Base-by-base conservation (phyloP, 2,329 filamentous ascomycete species). In the Fonsecaea monophora region DNA sequence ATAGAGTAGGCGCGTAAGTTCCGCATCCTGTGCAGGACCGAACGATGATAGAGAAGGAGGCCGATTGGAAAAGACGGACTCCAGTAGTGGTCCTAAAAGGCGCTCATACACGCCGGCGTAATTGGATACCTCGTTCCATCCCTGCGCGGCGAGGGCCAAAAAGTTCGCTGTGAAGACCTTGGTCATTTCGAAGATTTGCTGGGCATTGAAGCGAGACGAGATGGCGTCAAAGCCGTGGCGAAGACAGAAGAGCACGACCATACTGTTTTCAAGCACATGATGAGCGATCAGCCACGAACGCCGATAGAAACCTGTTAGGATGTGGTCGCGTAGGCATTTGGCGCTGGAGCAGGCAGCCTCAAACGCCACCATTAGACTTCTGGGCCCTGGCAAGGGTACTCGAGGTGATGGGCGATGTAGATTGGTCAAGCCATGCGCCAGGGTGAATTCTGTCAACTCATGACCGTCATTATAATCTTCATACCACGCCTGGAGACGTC, bases 111-210 rank as follows among this genome's bases (percentile, higher is more conserved):
- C 68, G 7, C 72, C 71, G 0, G 64, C 75, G 48, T 76, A 77
- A 37, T 75, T 73, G 10, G 71, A 70, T 1, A 77, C 74, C 58
- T 76, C 75, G 53, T 75, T 74, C 75, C 75, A 77, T 34, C 75
- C 73, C 59, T 75, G 75, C 4, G 71, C 73, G 15, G 75, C 73
- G 15, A 77, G 71, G 3, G 73, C 70, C 15, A 77, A 69, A 57
- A 77, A 74, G 58, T 77, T 77, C 37, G 69, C 67, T 3, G 75
- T 77, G 42, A 77, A 72, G 59, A 74, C 72, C 61, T 77, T 77
- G 5, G 75, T 74, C 68, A 75, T 74, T 48, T 77, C 74, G 55
- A 76, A 76, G 32, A 77, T 74, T 34, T 76, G 66, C n/a, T 73
- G 69, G 1, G 74, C 61, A 8, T 54, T 71, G 66, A 75, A 75